Percentiles rank a stretch among this genome's conserved stretches.
phyloP scores from a whole-genome alignment of 2,329 filamentous ascomycete species.

The Alternaria dauci region DNA sequence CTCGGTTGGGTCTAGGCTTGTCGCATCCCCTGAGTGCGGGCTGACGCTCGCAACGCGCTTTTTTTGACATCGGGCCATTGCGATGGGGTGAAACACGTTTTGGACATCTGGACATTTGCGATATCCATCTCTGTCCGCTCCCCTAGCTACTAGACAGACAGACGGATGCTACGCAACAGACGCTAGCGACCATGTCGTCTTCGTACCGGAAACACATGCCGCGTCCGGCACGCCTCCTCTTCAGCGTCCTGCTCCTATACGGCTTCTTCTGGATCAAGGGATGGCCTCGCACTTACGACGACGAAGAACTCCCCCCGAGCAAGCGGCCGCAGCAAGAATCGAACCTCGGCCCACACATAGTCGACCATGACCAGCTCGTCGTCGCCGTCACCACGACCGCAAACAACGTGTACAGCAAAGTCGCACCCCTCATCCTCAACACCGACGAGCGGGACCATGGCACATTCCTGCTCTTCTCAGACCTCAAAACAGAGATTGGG shows the following conservation, averaged over 20 bases:
- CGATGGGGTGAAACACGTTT: constrained; percentile 13
- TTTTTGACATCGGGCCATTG: constrained; percentile 3
- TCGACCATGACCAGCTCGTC: constrained; percentile 52
- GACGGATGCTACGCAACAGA: constrained; percentile 17
- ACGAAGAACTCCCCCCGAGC: constrained; percentile 40
- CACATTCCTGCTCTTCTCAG: constrained; percentile 51
- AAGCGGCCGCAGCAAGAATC: constrained; percentile 25
- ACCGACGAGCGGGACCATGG: constrained; percentile 43
- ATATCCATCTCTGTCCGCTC: constrained; percentile 1
- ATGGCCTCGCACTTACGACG: constrained; percentile 45
- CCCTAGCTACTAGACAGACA: not conserved
- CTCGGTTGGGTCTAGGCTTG: constrained; percentile 15
- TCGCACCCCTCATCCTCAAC: constrained; percentile 53
- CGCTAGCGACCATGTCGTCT: constrained; percentile 37
- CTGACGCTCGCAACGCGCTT: constrained; percentile 5
- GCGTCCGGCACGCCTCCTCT: constrained; percentile 34
- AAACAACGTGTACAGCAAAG: constrained; percentile 63
- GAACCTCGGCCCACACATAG: constrained; percentile 27
- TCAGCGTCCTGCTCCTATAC: constrained; percentile 31
- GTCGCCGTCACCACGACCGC: constrained; percentile 66
- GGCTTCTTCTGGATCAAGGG: constrained; percentile 45
- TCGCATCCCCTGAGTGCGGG: constrained; percentile 21
- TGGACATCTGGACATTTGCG: not conserved
- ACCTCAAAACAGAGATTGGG: constrained; percentile 46
- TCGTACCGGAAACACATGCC: constrained; percentile 30